Percentiles rank a stretch among this genome's conserved stretches.
phyloP scores from a whole-genome alignment of 371 early-diverging fungal species.

The Enterospora canceri region DNA sequence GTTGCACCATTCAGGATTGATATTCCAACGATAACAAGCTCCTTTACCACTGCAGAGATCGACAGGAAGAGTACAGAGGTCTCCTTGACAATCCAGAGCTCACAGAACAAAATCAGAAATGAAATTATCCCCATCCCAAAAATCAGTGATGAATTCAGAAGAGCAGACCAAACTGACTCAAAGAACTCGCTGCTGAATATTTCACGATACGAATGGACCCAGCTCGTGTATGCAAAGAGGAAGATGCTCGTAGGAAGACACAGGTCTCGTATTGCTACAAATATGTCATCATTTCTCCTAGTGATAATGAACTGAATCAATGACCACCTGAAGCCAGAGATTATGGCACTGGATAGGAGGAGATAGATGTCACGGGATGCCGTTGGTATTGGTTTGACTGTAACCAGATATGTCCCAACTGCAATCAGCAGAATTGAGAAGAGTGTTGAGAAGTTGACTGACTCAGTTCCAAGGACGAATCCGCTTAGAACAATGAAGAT shows the following conservation, averaged over 20 bases:
- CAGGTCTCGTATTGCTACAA: conserved; percentile 40
- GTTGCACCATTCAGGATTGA: conserved; percentile 37
- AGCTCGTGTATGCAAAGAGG: conserved; percentile 34
- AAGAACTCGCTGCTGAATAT: conserved; percentile 46
- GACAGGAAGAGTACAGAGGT: conserved; percentile 51
- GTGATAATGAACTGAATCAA: conserved; percentile 53
- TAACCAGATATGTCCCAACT: conserved; percentile 48
- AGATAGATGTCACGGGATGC: conserved; percentile 24
- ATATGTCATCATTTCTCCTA: conserved; percentile 21
- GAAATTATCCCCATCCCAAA: conserved; percentile 30
- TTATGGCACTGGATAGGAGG: conserved; percentile 42
- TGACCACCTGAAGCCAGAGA: conserved; percentile 56
- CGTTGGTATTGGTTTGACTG: conserved; percentile 36
- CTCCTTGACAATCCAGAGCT: conserved; percentile 49
- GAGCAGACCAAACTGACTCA: conserved; percentile 7
- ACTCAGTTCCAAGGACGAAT: conserved; percentile 53
- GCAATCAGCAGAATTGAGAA: conserved; percentile 52
- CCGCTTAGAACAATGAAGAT: conserved; percentile 54
- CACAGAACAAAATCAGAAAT: conserved; percentile 42
- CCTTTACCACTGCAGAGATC: conserved; percentile 51
- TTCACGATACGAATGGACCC: conserved; percentile 35
- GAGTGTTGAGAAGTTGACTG: conserved; percentile 32
- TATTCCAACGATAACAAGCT: conserved; percentile 50
- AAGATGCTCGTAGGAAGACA: conserved; percentile 49
- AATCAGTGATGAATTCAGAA: conserved; percentile 37